Conservation (phyloP, 1,284 basidiomycete genomes). For the Moesziomyces sp. region DNA sequence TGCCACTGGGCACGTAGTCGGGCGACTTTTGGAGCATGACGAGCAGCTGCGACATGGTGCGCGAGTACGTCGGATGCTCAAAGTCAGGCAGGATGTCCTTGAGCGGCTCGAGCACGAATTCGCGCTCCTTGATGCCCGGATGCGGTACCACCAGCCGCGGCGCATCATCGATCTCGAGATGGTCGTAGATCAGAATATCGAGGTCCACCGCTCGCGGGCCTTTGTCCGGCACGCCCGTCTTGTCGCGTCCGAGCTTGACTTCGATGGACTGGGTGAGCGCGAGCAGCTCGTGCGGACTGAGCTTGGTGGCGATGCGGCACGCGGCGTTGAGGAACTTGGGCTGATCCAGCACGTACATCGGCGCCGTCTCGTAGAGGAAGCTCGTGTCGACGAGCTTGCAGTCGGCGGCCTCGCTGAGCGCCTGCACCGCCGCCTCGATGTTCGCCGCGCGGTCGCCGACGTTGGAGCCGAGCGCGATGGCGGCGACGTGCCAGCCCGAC, state of each 20-base stretch:
- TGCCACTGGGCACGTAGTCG: constrained; percentile 47
- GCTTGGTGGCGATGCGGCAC: constrained; percentile 82
- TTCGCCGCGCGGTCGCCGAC: constrained; percentile 87
- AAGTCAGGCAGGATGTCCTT: constrained; percentile 72
- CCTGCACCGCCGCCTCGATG: constrained; percentile 80
- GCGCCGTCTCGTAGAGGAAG: constrained; percentile 90
- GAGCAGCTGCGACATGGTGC: constrained; percentile 59
- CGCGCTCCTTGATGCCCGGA: constrained; percentile 80
- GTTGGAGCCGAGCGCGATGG: constrained; percentile 88
- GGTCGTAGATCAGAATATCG: constrained; percentile 85
- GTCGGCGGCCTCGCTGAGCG: constrained; percentile 50
- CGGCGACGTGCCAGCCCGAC: constrained; percentile 69
- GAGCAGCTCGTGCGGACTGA: constrained; percentile 77
- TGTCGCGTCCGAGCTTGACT: constrained; percentile 79
- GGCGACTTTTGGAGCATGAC: constrained; percentile 51
- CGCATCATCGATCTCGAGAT: constrained; percentile 74
- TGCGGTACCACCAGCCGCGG: constrained; percentile 86
- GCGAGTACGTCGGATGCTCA: constrained; percentile 61
- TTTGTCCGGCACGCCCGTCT: constrained; percentile 76
- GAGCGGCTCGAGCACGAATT: constrained; percentile 90
- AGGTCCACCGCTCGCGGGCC: constrained; percentile 92
- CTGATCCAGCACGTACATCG: constrained; percentile 95
- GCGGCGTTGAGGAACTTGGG: constrained; percentile 90
- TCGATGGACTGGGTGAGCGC: constrained; percentile 81
- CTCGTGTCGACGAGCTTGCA: constrained; percentile 78